These are phyloP conservation scores for Podospora sp. DNA, from an alignment of 495 filamentous ascomycete species.

Conservation along the genomic window DNA sequence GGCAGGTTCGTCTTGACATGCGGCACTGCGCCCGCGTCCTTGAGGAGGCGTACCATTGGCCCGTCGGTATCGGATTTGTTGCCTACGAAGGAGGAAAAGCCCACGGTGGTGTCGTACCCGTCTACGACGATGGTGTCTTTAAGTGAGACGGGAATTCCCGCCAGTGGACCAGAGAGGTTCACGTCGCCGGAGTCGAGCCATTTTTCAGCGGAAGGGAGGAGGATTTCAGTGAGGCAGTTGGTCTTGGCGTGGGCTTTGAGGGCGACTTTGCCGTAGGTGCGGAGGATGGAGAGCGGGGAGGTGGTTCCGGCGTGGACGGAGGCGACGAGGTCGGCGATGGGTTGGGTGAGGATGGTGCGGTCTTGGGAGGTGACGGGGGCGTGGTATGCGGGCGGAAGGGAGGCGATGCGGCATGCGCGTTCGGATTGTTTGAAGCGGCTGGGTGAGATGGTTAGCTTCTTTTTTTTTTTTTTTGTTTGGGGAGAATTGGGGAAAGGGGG, in stretches of 20 bases:
- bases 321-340: constrained; percentile 76
- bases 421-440: constrained; percentile 77
- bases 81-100: constrained; percentile 72
- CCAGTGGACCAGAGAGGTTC: constrained; percentile 80
- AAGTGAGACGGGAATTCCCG: constrained; percentile 84
- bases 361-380: constrained; percentile 62
- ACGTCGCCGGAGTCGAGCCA: constrained; percentile 62
- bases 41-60: constrained; percentile 72
- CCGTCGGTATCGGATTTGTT: constrained; percentile 71
- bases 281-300: constrained; percentile 73
- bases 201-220: constrained; percentile 77
- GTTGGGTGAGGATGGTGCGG: constrained; percentile 65
- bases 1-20: constrained; percentile 97
- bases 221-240: constrained; percentile 89
- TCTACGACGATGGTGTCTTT: constrained; percentile 87
- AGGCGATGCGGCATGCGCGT: constrained; percentile 66
- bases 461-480: no score
- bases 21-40: constrained; percentile 93
- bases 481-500: not conserved
- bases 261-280: constrained; percentile 87
- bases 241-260: constrained; percentile 83
- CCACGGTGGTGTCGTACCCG: constrained; percentile 86
- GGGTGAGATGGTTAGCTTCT: not conserved
- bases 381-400: constrained; percentile 68
- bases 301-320: constrained; percentile 71